phyloP scores from a whole-genome alignment of 208 protist species.

The Trypanosoma vivax region DNA sequence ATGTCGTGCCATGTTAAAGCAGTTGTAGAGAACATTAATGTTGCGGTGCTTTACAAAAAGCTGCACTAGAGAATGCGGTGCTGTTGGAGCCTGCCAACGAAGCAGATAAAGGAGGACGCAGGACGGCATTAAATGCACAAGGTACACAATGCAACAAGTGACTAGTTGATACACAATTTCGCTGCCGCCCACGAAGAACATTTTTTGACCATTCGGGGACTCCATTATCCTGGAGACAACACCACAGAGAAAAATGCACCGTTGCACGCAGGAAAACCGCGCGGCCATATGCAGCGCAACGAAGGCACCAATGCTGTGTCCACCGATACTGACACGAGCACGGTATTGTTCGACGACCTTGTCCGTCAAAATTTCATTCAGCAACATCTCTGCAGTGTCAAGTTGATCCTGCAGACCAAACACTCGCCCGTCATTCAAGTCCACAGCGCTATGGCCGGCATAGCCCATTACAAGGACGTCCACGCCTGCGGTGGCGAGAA shows the following conservation, averaged over 20 bases:
- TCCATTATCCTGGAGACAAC: conserved; percentile 48
- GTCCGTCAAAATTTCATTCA: conserved; percentile 1
- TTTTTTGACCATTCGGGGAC: conserved; percentile 45
- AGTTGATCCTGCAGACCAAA: conserved; percentile 69
- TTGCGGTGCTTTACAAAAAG: conserved; percentile 25
- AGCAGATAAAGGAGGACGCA: conserved; percentile 2
- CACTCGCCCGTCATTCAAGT: conserved; percentile 49
- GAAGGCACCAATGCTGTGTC: conserved; percentile 79
- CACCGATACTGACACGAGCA: conserved; percentile 48
- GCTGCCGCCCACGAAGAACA: conserved; percentile 26
- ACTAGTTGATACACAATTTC: conserved; percentile 27
- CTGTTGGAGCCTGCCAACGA: conserved; percentile 18
- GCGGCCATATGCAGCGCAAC: conserved; percentile 54
- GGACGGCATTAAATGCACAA: conserved; percentile 9
- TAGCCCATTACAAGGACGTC: conserved; percentile 77
- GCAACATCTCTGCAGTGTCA: conserved; percentile 51
- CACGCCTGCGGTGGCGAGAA: conserved; percentile 18
- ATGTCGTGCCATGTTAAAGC: conserved; percentile 41
- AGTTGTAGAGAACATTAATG: conserved; percentile 26
- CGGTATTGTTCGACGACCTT: conserved; percentile 26
- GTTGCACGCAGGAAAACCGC: conserved; percentile 35
- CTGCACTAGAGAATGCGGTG: conserved; percentile 13
- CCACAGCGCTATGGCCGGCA: conserved; percentile 54
- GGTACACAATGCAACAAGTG: conserved; percentile 15
- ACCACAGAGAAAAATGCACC: conserved; percentile 60